Conservation (phyloP, 768 basidiomycete genomes). For the Rhodotorula babjevae region DNA sequence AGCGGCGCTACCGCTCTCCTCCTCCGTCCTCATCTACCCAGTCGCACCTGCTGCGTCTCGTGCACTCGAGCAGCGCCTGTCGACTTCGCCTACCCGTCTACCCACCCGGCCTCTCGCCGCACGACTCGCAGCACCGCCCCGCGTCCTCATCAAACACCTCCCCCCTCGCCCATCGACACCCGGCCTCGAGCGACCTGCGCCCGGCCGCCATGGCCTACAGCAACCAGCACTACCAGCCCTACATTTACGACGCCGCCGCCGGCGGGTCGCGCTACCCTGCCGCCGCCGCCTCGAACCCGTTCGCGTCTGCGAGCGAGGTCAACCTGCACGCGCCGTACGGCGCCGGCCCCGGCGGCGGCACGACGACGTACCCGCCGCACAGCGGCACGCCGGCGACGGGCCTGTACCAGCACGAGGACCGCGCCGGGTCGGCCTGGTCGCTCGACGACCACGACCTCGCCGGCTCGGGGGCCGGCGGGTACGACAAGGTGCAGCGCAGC, state of each 20-base stretch:
- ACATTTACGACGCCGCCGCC: not conserved
- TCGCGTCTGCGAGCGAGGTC: not conserved
- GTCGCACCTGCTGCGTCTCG: too few species aligned
- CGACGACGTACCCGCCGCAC: not conserved
- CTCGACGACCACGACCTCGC: constrained; percentile 4
- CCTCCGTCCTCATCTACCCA: too few species aligned
- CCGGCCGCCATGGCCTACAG: not conserved
- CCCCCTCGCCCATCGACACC: not conserved
- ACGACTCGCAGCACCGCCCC: too few species aligned
- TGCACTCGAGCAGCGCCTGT: too few species aligned
- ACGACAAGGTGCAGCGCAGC: constrained; percentile 2
- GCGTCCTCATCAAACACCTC: too few species aligned
- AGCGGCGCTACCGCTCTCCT: too few species aligned
- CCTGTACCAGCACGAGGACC: not conserved
- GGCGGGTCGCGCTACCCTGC: not conserved
- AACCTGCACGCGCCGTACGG: not conserved
- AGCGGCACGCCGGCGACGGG: not conserved
- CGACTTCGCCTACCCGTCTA: too few species aligned
- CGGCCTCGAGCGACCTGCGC: not conserved
- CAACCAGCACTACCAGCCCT: not conserved
- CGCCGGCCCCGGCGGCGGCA: too few species aligned
- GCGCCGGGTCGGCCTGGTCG: constrained; percentile 9
- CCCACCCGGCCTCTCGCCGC: too few species aligned
- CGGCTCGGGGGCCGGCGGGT: not conserved
- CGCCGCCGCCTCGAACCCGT: not conserved